Conservation (phyloP, 1,139 yeast genomes). For the Nakaseomyces sp. region DNA sequence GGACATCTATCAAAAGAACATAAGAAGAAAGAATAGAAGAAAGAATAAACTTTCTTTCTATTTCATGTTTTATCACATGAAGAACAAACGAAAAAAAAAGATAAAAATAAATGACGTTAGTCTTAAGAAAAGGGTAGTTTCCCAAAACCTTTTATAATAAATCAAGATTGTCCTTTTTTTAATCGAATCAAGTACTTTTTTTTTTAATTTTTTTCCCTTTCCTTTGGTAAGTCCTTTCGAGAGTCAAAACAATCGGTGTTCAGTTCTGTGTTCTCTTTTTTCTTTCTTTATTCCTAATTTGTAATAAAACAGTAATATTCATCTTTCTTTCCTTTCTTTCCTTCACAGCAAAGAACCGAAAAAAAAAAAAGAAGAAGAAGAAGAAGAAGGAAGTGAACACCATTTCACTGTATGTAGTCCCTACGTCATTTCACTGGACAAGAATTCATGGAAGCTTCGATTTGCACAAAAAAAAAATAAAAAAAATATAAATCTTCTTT, state of each 20-base stretch:
- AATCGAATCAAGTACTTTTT: not conserved
- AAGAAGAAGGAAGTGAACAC: not conserved
- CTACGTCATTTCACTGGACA: not conserved
- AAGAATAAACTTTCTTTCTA: not conserved
- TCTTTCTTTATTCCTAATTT: constrained; percentile 1
- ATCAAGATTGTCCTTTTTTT: not conserved
- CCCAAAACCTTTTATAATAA: not conserved
- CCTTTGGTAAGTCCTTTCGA: too few relatives aligned
- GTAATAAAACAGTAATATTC: constrained; percentile 2
- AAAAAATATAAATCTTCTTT: too few relatives aligned
- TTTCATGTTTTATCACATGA: too few relatives aligned
- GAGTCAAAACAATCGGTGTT: constrained; percentile 1
- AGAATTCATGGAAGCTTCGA: not conserved
- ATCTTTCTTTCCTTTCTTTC: not conserved
- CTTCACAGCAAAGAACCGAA: not conserved
- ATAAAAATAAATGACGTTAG: not conserved
- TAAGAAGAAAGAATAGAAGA: not conserved
- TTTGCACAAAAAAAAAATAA: not conserved
- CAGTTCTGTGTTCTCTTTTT: too few relatives aligned
- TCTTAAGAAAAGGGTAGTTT: not conserved
- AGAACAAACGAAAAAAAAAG: not conserved
- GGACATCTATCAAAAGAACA: constrained; percentile 2
- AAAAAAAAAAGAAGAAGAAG: not conserved
- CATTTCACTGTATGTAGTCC: not conserved
- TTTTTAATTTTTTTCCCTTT: not conserved